These are phyloP conservation scores for Microascus cirrosus DNA, from an alignment of 2,329 filamentous ascomycete genomes.

Conservation along the genomic window DNA sequence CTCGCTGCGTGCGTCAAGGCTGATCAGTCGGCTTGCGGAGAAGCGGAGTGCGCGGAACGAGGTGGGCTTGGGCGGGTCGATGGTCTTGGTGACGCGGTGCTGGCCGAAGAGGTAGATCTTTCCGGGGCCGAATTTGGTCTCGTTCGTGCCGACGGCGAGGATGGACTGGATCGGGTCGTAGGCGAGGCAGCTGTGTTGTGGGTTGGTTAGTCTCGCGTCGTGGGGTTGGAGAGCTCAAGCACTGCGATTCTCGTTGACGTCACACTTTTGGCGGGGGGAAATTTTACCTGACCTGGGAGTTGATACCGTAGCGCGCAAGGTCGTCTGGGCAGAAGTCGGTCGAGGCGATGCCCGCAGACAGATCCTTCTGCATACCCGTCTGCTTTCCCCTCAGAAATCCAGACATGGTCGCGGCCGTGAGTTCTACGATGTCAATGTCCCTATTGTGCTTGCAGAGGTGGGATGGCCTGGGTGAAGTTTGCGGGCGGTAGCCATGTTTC, in stretches of 20 bases:
- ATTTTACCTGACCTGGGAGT: slow-evolving; percentile 55
- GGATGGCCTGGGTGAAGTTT: neutral
- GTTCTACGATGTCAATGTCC: neutral
- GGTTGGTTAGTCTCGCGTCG: neutral
- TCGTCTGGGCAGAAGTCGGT: slow-evolving; percentile 77
- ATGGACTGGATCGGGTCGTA: slow-evolving; percentile 94
- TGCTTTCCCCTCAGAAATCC: slow-evolving; percentile 87
- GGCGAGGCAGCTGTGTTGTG: slow-evolving; percentile 55
- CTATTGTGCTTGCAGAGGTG: neutral
- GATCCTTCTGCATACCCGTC: slow-evolving; percentile 81
- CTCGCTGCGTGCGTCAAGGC: slow-evolving; percentile 78
- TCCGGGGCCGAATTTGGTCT: slow-evolving; percentile 74
- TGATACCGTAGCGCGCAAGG: slow-evolving; percentile 72
- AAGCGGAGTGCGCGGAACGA: slow-evolving; percentile 75
- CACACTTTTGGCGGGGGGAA: neutral
- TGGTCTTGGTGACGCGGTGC: slow-evolving; percentile 63
- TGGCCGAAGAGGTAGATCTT: slow-evolving; percentile 86
- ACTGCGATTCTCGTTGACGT: neutral
- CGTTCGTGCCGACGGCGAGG: slow-evolving; percentile 80
- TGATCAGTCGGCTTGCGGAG: slow-evolving; percentile 74
- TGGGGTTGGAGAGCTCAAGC: neutral
- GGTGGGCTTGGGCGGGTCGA: slow-evolving; percentile 58
- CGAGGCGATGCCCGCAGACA: slow-evolving; percentile 69
- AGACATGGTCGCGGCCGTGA: slow-evolving; percentile 47
- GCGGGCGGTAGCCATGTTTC: neutral